phyloP scores from a whole-genome alignment of 176 grass and related monocot genomes.

The Bonia amplexicaulis region DNA sequence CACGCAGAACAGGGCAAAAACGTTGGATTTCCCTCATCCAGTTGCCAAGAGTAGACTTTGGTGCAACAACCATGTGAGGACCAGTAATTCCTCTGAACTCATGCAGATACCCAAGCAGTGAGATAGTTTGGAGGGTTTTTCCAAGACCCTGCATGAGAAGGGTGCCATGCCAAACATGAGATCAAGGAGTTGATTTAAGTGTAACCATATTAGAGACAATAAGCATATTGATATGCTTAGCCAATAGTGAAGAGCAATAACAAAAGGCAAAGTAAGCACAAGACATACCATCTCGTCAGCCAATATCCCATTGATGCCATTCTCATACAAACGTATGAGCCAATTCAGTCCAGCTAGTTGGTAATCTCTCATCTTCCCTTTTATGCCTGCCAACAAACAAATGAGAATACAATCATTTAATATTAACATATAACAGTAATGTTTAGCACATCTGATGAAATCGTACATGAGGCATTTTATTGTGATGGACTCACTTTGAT shows the following conservation, averaged over 20 bases:
- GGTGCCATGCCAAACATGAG: conserved; percentile 17
- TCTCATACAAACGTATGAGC: conserved; percentile 77
- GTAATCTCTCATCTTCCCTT: conserved; percentile 79
- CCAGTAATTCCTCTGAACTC: too few species aligned
- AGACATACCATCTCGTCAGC: conserved; percentile 76
- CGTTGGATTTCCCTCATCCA: too few species aligned
- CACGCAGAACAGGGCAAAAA: too few species aligned
- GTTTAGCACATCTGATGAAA: not conserved
- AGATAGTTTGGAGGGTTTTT: too few species aligned
- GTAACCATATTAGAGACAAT: not conserved
- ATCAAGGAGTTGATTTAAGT: not conserved
- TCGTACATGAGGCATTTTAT: not conserved
- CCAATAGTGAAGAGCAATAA: not conserved
- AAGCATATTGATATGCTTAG: not conserved
- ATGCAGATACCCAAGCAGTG: too few species aligned
- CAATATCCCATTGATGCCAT: conserved; percentile 79
- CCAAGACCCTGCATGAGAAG: not conserved
- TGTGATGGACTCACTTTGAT: not conserved
- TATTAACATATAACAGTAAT: not conserved
- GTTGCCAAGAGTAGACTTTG: too few species aligned
- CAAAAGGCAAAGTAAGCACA: not conserved
- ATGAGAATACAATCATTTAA: conserved; percentile 17
- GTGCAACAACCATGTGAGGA: too few species aligned
- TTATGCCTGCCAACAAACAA: conserved; percentile 50
- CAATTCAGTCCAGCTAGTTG: conserved; percentile 76